Evolutionary conservation across 306 rosid genomes (phyloP).

Genomic region (Acacia confusa): DNA sequence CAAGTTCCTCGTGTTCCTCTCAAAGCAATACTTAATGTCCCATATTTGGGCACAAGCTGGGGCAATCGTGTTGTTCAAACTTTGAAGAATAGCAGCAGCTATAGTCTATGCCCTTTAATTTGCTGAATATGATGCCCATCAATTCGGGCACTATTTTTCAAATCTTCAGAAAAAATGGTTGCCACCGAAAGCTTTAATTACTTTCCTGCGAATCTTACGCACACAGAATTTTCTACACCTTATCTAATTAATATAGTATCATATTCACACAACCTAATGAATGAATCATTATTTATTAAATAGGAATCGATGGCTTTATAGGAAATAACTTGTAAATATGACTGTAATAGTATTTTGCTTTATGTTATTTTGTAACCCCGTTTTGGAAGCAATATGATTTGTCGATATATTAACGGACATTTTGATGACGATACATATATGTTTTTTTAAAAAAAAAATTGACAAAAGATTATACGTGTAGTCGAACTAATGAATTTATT

Average conservation of each 20-base stretch:
- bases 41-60: neutral
- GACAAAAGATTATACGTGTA: too few relatives aligned
- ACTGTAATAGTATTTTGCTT: neutral
- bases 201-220: neutral
- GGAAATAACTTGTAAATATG: neutral
- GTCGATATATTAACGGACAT: too few relatives aligned
- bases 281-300: neutral
- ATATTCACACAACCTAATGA: neutral
- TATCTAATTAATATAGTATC: neutral
- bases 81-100: neutral
- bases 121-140: neutral
- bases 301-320: neutral
- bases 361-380: too few relatives aligned
- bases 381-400: too few relatives aligned
- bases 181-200: constrained; percentile 42
- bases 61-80: neutral
- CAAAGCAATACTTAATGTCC: neutral
- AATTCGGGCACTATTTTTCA: constrained; percentile 22
- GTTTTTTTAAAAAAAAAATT: too few relatives aligned
- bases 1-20: neutral
- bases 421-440: too few relatives aligned
- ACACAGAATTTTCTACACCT: neutral
- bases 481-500: neutral
- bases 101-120: neutral
- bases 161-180: constrained; percentile 28